Conservation (phyloP, 106 monocot genomes). For the Agapanthus africanus region DNA sequence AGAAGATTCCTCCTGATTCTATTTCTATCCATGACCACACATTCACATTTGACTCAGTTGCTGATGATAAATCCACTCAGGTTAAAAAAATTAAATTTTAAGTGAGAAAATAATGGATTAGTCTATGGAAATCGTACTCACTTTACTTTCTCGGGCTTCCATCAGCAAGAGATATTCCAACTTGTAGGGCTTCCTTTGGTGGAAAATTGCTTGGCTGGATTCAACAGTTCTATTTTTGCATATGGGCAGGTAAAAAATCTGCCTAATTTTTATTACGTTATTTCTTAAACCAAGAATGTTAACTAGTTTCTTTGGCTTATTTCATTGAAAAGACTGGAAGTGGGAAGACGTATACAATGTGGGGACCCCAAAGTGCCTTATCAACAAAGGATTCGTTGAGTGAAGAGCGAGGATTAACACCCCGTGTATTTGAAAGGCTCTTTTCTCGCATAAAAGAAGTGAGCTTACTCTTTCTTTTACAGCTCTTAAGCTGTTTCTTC, state of each 20-base stretch:
- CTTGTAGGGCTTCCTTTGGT: conserved; percentile 91
- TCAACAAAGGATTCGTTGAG: conserved; percentile 36
- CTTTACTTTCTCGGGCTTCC: neutral
- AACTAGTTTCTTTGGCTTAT: neutral
- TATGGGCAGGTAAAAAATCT: conserved; percentile 75
- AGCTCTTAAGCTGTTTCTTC: neutral
- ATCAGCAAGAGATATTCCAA: conserved; percentile 75
- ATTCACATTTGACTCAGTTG: conserved; percentile 91
- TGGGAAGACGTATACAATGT: conserved; percentile 99
- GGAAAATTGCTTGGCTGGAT: conserved; percentile 94
- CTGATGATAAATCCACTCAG: conserved; percentile 65
- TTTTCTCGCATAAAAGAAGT: conserved; percentile 87
- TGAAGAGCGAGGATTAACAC: conserved; percentile 73
- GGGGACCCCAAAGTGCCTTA: conserved; percentile 74
- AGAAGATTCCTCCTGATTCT: conserved; percentile 52
- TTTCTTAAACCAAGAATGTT: neutral
- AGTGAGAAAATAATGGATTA: neutral
- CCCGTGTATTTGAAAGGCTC: conserved; percentile 88
- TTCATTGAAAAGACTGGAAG: conserved; percentile 70
- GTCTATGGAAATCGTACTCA: neutral
- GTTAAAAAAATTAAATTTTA: conserved; percentile 17
- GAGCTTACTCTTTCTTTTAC: neutral
- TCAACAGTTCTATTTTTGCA: conserved; percentile 98
- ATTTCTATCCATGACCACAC: conserved; percentile 69
- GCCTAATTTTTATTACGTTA: neutral